A percentile compares a stretch with the other conserved stretches of the same genome.
Evolutionary conservation across 768 basidiomycete genomes (phyloP).

Genomic region (Leucogyrophana mollusca): DNA sequence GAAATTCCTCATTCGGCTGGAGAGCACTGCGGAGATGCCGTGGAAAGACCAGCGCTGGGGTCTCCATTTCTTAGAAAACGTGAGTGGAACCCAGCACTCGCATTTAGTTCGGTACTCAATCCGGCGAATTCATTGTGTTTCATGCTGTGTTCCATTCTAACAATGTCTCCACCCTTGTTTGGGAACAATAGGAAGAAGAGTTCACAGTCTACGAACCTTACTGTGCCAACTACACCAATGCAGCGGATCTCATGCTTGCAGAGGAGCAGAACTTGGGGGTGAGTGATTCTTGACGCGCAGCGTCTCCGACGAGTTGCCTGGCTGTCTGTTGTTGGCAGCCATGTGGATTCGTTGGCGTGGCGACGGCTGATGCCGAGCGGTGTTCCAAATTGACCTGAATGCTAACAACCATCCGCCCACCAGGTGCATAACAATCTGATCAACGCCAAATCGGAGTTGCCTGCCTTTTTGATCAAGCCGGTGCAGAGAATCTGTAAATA

Average conservation of each 20-base stretch:
- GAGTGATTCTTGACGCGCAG: conserved; percentile 33
- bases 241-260: conserved; percentile 78
- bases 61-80: conserved; percentile 76
- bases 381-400: conserved; percentile 1
- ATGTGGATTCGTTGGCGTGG: conserved; percentile 21
- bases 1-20: conserved; percentile 86
- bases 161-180: conserved; percentile 11
- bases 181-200: conserved; percentile 85
- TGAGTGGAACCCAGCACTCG: conserved; percentile 42
- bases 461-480: conserved; percentile 97
- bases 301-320: conserved; percentile 5
- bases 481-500: conserved; percentile 99
- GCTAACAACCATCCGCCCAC: conserved; percentile 15
- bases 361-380: conserved; percentile 11
- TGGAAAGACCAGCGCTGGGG: conserved; percentile 92
- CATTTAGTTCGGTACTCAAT: conserved; percentile 31
- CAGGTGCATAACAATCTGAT: conserved; percentile 82
- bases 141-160: conserved; percentile 4
- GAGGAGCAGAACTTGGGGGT: conserved; percentile 87
- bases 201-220: conserved; percentile 97
- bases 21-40: conserved; percentile 78
- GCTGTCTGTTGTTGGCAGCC: conserved; percentile 5
- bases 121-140: conserved; percentile 42
- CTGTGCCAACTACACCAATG: conserved; percentile 91
- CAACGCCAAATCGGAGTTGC: conserved; percentile 88